Base-by-base conservation (phyloP, 2,329 filamentous ascomycete species). In the Scleromitrula shiraiana region DNA sequence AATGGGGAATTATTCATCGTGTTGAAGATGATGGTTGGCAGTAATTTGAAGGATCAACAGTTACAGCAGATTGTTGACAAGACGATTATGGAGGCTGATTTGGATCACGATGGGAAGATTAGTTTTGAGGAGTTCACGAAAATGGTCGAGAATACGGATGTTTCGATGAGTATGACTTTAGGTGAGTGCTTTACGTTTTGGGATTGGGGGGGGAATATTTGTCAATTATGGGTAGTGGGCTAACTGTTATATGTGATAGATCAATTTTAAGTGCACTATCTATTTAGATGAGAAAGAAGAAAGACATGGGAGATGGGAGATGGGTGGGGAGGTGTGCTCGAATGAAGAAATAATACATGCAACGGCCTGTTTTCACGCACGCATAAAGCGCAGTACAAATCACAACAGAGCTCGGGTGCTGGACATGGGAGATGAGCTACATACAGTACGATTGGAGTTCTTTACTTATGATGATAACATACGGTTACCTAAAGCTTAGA, bases 1-100 rank as follows among this genome's bases (percentile, higher is more conserved):
- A 98, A 98, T 69, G 93, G 93, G 62, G 93, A 98, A 74, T 79
- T 98, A 43, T 98, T 97, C 69, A 97, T 98, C 63, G 93, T 98
- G 64, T 77, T 98, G 63, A 98, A 98, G 85, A 98, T 98, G 93
- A 98, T 98, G 93, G 93, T 98, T 43, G 93, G 93, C 51, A 96
- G 87, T 73, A 98, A 98, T 69, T 73, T 98, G 64, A 98, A 98
- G 77, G 93, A 98, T 68, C 88, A 96, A 70, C 93, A 98, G 72
- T 72, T 98, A 66, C 93, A 98, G 73, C 93, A 91, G 80, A 98
- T 98, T 66, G 93, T 98, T 59, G 93, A 98, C 74, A 98, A 98
- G 81, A 98, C 93, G 51, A 97, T 98, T 67, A 97, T 97, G 93
- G 93, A 98, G 73, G 93, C 93, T 41, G 93, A 98, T 69, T 77